Evolutionary conservation across 169 alveolate species (phyloP).

Genomic region (Cryptosporidium meleagridis): DNA sequence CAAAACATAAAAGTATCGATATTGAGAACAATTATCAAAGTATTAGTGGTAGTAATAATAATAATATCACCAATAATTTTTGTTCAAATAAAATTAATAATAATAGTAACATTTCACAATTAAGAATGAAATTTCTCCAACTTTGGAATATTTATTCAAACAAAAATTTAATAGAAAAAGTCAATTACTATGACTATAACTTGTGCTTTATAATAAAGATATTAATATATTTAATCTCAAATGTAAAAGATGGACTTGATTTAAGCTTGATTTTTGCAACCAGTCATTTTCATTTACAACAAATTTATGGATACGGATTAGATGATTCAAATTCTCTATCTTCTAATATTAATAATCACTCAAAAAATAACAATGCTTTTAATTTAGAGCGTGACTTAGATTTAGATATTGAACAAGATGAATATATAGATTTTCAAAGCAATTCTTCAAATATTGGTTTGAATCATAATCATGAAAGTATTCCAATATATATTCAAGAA

Average conservation of each 20-base stretch:
- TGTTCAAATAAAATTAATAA: neutral
- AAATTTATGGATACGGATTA: neutral
- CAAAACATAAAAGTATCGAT: neutral
- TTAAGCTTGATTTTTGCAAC: neutral
- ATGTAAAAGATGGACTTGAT: neutral
- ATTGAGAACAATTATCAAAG: neutral
- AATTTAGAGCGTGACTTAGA: neutral
- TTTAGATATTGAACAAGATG: neutral
- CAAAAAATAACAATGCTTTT: neutral
- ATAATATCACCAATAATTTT: neutral
- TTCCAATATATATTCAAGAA: conserved; percentile 30
- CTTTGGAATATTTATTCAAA: conserved; percentile 68
- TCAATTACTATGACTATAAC: conserved; percentile 34
- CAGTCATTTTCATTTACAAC: neutral
- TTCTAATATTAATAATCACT: neutral
- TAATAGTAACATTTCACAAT: conserved; percentile 1
- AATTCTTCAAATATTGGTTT: neutral
- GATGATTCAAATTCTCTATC: neutral
- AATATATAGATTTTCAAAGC: neutral
- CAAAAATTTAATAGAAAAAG: conserved; percentile 19
- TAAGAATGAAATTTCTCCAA: conserved; percentile 53
- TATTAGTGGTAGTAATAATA: neutral
- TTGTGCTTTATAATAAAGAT: neutral
- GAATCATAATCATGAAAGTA: neutral
- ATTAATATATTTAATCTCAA: conserved; percentile 11